Evolutionary conservation across 352 stramenopile species (phyloP).

Genomic region (Pythium brassicae): DNA sequence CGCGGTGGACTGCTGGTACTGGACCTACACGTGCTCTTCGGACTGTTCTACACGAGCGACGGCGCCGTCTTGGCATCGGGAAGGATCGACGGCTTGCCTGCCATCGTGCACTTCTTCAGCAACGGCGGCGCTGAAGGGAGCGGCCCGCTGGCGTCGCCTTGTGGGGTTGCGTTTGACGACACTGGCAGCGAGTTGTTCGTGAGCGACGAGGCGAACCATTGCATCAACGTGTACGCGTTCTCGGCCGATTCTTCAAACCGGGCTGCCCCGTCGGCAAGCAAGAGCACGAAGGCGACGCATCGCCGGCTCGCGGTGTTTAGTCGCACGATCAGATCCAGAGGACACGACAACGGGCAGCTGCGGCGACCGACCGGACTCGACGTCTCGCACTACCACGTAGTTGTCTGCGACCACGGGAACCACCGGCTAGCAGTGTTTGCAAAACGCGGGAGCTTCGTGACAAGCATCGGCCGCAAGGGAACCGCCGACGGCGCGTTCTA

Average conservation of each 20-base stretch:
- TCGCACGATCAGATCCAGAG: conserved; percentile 27
- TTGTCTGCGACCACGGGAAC: conserved; percentile 59
- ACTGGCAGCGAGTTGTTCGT: conserved; percentile 53
- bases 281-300: neutral
- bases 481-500: conserved; percentile 28
- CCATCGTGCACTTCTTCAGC: neutral
- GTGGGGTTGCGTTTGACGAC: conserved; percentile 44
- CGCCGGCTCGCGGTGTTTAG: conserved; percentile 3
- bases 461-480: conserved; percentile 36
- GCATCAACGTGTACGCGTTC: conserved; percentile 43
- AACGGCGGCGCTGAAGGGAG: neutral
- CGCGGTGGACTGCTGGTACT: conserved; percentile 19
- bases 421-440: conserved; percentile 42
- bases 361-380: conserved; percentile 42
- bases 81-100: neutral
- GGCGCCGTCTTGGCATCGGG: neutral
- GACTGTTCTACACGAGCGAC: conserved; percentile 14
- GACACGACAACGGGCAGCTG: conserved; percentile 26
- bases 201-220: conserved; percentile 47
- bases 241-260: conserved; percentile 1
- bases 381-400: conserved; percentile 64
- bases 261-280: neutral
- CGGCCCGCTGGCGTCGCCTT: conserved; percentile 8
- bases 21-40: conserved; percentile 32
- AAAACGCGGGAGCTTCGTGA: conserved; percentile 56